phyloP scores from a whole-genome alignment of 305 asterid genomes.

The Solanum hybrid region DNA sequence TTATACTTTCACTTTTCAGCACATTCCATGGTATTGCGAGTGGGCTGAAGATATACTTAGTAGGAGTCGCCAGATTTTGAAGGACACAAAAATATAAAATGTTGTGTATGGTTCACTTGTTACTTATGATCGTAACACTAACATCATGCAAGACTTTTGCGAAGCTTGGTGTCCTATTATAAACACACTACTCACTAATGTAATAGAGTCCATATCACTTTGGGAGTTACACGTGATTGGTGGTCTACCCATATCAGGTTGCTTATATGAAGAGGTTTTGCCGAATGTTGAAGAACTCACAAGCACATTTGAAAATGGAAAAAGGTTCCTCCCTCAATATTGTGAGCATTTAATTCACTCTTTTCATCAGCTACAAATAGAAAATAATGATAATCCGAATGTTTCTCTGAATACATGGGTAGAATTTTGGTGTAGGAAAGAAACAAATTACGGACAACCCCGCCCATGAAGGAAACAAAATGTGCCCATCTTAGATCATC shows the following conservation, averaged over 20 bases:
- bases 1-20: not conserved
- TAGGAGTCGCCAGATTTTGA: not conserved
- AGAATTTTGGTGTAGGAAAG: not conserved
- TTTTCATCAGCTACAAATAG: not conserved
- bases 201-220: not conserved
- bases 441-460: not conserved
- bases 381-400: no score
- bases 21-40: not conserved
- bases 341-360: not conserved
- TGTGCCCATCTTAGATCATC: not conserved
- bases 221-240: not conserved
- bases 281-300: not conserved
- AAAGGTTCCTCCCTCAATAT: not conserved
- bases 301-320: no score
- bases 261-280: not conserved
- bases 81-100: not conserved
- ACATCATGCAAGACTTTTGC: not conserved
- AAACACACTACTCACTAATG: not conserved
- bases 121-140: not conserved
- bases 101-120: not conserved
- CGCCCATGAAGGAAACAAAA: no score
- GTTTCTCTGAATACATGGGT: not conserved
- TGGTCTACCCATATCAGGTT: not conserved
- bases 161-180: not conserved
- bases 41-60: not conserved